Evolutionary conservation across 208 protist genomes (phyloP), one percentile per base, ranked within the genome.

Genomic region (Leptomonas pyrrhocoris): DNA sequence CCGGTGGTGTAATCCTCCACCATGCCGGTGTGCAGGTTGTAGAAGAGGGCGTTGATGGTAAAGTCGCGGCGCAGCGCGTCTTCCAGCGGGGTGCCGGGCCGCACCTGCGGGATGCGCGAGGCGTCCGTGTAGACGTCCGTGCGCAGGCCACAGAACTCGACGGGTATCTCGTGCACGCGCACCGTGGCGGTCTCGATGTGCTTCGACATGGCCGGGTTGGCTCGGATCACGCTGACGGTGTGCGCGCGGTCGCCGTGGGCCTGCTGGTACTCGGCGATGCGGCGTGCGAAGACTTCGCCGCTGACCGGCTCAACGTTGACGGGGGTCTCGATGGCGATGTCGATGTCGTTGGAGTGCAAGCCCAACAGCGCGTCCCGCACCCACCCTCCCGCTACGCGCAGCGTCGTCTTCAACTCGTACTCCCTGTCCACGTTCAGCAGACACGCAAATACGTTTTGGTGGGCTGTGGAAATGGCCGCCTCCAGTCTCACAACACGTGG

Each of bases 31-130:
- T 98, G 90, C n/a, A 99, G 83, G 77, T 99, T 99, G 69, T 99
- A 99, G 73, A 99, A 99, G 8, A 99, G 85, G 19, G 97, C 76
- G 82, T 99, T 99, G 38, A 99, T 96, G n/a, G 98, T 99, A 67
- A 99, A 98, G 82, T 99, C 99, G 28, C 99, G 85, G 19, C 98
- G 77, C 28, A 88, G 58, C 3, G 98, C 97, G 79, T 99, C 99
- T 67, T 99, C 89, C n/a, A 81, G 28, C 23, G 91, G 83, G 0
- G 88, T 93, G n/a, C 81, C 94, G 18, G 84, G 74, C 2, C 86
- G 83, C 19, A 97, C 87, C 49, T 77, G 51, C 9, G 98, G 98
- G 34, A 99, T 99, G 60, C 98, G 84, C 12, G 83, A 94, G 27
- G 93, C 81, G 5, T 60, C 57, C 2, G 83, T 83, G 86, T 99